phyloP scores from a whole-genome alignment of 306 rosid genomes.

The Citrullus amarus region DNA sequence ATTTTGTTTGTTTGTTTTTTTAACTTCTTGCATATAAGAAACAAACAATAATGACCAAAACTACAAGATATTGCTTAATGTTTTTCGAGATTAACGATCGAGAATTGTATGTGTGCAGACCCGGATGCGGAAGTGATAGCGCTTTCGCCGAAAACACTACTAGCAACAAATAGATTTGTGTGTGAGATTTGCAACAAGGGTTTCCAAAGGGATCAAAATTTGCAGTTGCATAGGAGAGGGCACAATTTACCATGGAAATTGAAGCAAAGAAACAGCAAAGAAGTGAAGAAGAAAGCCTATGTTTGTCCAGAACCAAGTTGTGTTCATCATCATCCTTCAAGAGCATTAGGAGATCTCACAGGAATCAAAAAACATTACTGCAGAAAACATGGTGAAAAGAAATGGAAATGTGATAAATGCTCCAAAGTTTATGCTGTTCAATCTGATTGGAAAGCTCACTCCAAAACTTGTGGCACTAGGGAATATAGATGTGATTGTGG shows the following conservation, averaged over 20 bases:
- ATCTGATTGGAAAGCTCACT: constrained; percentile 98
- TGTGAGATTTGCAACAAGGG: constrained; percentile 81
- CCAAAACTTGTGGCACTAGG: constrained; percentile 91
- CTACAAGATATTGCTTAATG: not conserved
- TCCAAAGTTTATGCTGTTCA: constrained; percentile 90
- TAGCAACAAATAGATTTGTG: constrained; percentile 60
- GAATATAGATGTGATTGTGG: constrained; percentile 98
- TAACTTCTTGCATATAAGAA: not conserved
- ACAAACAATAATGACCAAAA: not conserved
- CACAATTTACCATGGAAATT: constrained; percentile 74
- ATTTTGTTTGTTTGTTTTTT: too few species aligned
- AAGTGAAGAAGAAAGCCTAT: constrained; percentile 68
- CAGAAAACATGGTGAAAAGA: constrained; percentile 97
- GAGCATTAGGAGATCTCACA: constrained; percentile 93
- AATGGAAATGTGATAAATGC: constrained; percentile 97
- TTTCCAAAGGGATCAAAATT: constrained; percentile 64
- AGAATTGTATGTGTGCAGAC: not conserved
- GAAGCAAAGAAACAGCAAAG: constrained; percentile 76
- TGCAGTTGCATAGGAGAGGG: constrained; percentile 70
- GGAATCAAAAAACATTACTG: constrained; percentile 90
- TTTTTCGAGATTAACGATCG: too few species aligned
- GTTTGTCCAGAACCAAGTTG: constrained; percentile 96
- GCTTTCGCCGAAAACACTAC: constrained; percentile 50
- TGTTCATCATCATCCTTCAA: constrained; percentile 89
- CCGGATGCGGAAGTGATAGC: constrained; percentile 61